Evolutionary conservation across 148 eudicot species (phyloP).

Genomic region (Rhododendron mucronatum): DNA sequence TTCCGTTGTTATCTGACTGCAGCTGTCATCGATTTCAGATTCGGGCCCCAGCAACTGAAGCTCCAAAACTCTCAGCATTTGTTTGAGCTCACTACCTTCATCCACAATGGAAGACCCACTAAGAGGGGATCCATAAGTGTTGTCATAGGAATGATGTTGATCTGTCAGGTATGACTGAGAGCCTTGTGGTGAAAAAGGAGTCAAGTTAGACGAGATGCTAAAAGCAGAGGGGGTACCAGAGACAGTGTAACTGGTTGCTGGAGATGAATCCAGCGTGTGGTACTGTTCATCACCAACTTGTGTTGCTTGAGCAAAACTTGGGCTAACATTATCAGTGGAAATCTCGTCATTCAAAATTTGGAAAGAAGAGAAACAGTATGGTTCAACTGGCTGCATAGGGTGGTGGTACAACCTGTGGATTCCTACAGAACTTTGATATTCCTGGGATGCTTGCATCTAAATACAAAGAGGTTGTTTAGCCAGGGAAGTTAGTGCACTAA

Average conservation of each 20-base stretch:
- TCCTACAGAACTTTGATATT: slow-evolving; percentile 26
- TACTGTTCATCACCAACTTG: slow-evolving; percentile 44
- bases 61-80: slow-evolving; percentile 46
- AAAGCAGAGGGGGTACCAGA: slow-evolving; percentile 53
- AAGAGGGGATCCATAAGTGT: slow-evolving; percentile 63
- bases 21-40: slow-evolving; percentile 32
- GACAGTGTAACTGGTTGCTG: slow-evolving; percentile 28
- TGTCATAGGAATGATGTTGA: slow-evolving; percentile 51
- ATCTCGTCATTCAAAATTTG: slow-evolving; percentile 31
- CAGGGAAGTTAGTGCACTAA: neutral
- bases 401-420: slow-evolving; percentile 39
- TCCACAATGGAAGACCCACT: slow-evolving; percentile 61
- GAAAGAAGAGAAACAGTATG: slow-evolving; percentile 32
- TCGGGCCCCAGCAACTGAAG: slow-evolving; percentile 54
- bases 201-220: slow-evolving; percentile 60
- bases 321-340: slow-evolving; percentile 26
- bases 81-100: slow-evolving; percentile 40
- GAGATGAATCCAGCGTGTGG: slow-evolving; percentile 69
- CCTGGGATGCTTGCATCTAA: slow-evolving; percentile 65
- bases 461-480: neutral
- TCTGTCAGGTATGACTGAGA: slow-evolving; percentile 68
- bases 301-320: slow-evolving; percentile 17
- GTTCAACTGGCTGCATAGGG: slow-evolving; percentile 33
- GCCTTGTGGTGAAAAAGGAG: slow-evolving; percentile 63
- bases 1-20: slow-evolving; percentile 33